Conservation (phyloP, 1,139 yeast genomes). For the Hansenula sp. region DNA sequence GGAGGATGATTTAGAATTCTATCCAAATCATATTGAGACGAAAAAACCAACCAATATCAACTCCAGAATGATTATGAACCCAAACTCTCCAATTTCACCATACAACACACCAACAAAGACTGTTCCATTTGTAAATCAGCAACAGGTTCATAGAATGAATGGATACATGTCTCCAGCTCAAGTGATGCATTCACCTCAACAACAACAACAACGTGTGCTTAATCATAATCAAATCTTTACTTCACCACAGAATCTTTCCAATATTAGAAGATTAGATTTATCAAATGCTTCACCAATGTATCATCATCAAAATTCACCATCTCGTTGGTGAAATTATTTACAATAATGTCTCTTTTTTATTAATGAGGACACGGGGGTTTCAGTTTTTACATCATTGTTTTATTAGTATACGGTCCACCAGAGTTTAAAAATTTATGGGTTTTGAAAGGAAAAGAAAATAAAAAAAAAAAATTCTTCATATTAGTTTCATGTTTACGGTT, state of each 20-base stretch:
- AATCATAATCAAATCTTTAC: neutral
- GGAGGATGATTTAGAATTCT: slow-evolving; percentile 70
- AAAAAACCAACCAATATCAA: slow-evolving; percentile 5
- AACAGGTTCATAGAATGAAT: slow-evolving; percentile 3
- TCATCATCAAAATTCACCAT: slow-evolving; percentile 1
- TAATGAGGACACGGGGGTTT: too few species aligned
- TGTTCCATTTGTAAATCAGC: neutral
- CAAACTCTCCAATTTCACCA: neutral
- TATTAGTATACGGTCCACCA: neutral
- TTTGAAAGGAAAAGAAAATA: neutral
- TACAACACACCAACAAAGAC: slow-evolving; percentile 18
- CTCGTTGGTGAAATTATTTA: slow-evolving; percentile 4
- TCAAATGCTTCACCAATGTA: slow-evolving; percentile 7
- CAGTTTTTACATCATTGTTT: too few species aligned
- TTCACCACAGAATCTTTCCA: slow-evolving; percentile 6
- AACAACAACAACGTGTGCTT: slow-evolving; percentile 3
- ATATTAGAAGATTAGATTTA: slow-evolving; percentile 10
- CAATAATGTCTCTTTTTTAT: too few species aligned
- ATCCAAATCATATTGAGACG: slow-evolving; percentile 37
- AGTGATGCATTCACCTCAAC: slow-evolving; percentile 10
- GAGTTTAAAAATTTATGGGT: neutral
- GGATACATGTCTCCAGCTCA: slow-evolving; percentile 11
- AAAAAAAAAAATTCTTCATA: neutral
- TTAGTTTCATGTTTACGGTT: neutral
- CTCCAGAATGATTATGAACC: slow-evolving; percentile 4